phyloP scores from a whole-genome alignment of 2,329 filamentous ascomycete species.

The Microdochium paspali region DNA sequence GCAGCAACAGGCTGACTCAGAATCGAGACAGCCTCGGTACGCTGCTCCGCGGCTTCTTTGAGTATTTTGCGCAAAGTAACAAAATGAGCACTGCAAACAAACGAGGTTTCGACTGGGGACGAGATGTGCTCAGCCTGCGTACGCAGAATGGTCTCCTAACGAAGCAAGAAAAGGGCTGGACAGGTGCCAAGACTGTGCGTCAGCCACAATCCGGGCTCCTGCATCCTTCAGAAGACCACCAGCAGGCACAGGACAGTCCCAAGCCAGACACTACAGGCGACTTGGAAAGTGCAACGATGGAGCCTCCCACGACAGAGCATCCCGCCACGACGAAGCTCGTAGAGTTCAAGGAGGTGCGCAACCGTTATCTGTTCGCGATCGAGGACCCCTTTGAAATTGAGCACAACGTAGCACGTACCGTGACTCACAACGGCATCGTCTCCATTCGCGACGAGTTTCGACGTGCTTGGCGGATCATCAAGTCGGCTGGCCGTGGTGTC shows the following conservation, averaged over 20 bases:
- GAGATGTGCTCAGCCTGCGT: constrained; percentile 70
- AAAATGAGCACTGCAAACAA: constrained; percentile 38
- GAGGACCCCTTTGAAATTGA: constrained; percentile 86
- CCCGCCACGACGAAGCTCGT: constrained; percentile 14
- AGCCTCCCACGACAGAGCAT: constrained; percentile 1
- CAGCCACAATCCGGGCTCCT: constrained; percentile 33
- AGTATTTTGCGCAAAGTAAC: constrained; percentile 65
- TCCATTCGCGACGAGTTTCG: constrained; percentile 79
- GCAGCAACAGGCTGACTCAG: constrained; percentile 47
- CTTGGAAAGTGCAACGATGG: constrained; percentile 12
- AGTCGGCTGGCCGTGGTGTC: constrained; percentile 32
- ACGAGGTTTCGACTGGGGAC: constrained; percentile 69
- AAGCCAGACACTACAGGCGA: neutral
- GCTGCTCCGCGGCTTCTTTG: constrained; percentile 76
- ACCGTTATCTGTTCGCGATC: constrained; percentile 79
- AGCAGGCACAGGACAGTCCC: neutral
- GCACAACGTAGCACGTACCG: constrained; percentile 82
- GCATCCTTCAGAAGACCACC: constrained; percentile 8
- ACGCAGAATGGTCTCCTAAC: constrained; percentile 58
- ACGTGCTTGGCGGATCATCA: constrained; percentile 66
- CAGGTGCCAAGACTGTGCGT: constrained; percentile 63
- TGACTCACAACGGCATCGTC: constrained; percentile 73
- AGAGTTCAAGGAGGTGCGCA: constrained; percentile 59
- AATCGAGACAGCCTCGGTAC: constrained; percentile 63
- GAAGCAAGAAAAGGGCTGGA: constrained; percentile 79